Evolutionary conservation across 163 green algal genomes (phyloP), one percentile per base, ranked within the genome.

Genomic region (Chloromonas sp.): DNA sequence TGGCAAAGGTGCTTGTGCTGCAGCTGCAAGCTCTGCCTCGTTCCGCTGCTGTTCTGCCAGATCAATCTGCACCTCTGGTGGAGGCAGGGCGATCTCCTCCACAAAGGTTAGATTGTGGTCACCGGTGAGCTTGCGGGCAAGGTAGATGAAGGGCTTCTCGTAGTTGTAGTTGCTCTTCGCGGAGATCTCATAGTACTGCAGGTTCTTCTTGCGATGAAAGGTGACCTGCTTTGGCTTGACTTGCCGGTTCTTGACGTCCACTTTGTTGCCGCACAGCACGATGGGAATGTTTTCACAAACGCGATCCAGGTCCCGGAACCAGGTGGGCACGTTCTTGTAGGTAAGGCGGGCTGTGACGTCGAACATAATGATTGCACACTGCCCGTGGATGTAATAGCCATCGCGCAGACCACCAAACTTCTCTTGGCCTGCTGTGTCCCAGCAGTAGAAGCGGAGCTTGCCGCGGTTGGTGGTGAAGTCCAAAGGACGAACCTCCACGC

Each of bases 281-380:
- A 99, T 99, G 79, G 97, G 97, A 86, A 99, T 99, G 91, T 98
- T 98, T 78, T 99, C 97, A 87, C 97, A 99, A 80, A 99, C 97
- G 61, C 97, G 95, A 94, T 96, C 99, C n/a, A 99, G 91, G 88
- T 99, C 97, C 60, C 97, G 93, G 91, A 99, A 96, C 97, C 97
- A 99, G 14, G 96, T 99, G 80, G 97, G 97, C 15, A 99, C 97
- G 89, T 99, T 99, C 94, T 99, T 99, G 93, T 99, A 99, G 60
- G 97, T 99, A 79, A 99, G 92, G 70, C 97, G 94, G 11, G 95
- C 98, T 1, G 97, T 99, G 57, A 99, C 97, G 89, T 99, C 97
- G 93, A 99, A 99, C 97, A 99, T 99, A 92, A 99, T 99, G 94
- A 99, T 99, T 13, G 97, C 97, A 89, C 97, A 99, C 91, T 99